Percentiles rank a stretch among this genome's conserved stretches.
These are phyloP conservation scores for Epichloe typhina DNA, from an alignment of 2,329 filamentous ascomycete genomes.

Conservation along the genomic window DNA sequence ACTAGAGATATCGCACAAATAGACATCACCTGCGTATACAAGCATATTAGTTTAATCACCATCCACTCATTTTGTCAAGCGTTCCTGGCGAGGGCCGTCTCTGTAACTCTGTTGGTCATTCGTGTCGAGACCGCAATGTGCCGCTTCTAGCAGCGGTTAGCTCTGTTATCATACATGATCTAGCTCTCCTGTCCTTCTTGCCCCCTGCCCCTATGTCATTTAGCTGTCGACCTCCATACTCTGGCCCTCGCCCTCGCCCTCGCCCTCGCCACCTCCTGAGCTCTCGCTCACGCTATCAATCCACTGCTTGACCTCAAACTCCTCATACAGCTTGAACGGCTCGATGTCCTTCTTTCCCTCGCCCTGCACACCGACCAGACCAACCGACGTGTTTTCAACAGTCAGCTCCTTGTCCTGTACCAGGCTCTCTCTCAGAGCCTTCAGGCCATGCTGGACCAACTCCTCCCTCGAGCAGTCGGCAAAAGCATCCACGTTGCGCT, in stretches of 20 bases:
- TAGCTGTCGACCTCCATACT: slow-evolving; percentile 24
- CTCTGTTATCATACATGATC: slow-evolving; percentile 23
- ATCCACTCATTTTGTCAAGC: neutral
- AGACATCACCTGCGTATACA: no score
- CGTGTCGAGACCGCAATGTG: neutral
- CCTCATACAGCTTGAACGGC: slow-evolving; percentile 83
- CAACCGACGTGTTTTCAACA: slow-evolving; percentile 90
- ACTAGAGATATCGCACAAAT: neutral
- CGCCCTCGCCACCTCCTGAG: slow-evolving; percentile 26
- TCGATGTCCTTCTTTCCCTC: slow-evolving; percentile 48
- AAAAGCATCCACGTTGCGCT: slow-evolving; percentile 81
- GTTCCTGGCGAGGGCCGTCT: neutral
- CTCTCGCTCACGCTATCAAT: slow-evolving; percentile 59
- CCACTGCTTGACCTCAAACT: slow-evolving; percentile 73
- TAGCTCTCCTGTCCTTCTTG: slow-evolving; percentile 9
- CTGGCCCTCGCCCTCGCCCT: slow-evolving; percentile 13
- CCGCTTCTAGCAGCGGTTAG: slow-evolving; percentile 10
- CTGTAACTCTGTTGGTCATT: neutral
- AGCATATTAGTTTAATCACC: neutral
- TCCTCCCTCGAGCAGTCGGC: slow-evolving; percentile 65
- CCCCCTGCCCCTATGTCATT: slow-evolving; percentile 4
- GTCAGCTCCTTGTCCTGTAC: slow-evolving; percentile 96
- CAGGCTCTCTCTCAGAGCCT: slow-evolving; percentile 86
- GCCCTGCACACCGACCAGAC: slow-evolving; percentile 53
- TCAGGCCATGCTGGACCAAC: slow-evolving; percentile 78